phyloP scores from a whole-genome alignment of 2,329 filamentous ascomycete genomes.

The Coniochaeta sp. region DNA sequence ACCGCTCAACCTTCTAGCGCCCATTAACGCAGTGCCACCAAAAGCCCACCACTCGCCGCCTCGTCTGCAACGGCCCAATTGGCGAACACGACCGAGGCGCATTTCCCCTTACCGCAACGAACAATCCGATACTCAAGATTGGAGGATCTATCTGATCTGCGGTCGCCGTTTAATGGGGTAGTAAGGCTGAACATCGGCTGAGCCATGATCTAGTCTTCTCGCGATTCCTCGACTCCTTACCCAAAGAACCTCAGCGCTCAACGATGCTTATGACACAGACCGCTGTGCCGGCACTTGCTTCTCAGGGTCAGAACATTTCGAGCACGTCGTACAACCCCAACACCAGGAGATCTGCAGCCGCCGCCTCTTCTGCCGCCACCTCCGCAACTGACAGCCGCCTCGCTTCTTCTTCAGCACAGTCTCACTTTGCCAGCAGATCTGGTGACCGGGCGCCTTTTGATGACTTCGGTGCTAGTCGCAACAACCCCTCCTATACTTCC shows the following conservation, averaged over 20 bases:
- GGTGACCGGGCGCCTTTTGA: constrained; percentile 24
- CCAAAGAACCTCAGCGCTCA: constrained; percentile 21
- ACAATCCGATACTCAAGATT: background rate
- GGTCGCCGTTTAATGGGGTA: constrained; percentile 1
- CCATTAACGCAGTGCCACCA: constrained; percentile 5
- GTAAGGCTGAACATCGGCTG: constrained; percentile 6
- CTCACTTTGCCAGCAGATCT: constrained; percentile 13
- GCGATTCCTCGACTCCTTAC: constrained; percentile 9
- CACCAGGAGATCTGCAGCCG: constrained; percentile 8
- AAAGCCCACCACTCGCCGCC: background rate
- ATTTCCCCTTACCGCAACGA: background rate
- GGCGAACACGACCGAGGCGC: background rate
- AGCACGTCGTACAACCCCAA: constrained; percentile 26
- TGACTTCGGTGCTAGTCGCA: constrained; percentile 21
- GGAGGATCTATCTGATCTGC: background rate
- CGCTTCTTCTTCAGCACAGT: constrained; percentile 1
- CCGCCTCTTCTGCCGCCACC: background rate
- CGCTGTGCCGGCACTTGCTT: constrained; percentile 34
- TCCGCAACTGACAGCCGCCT: background rate
- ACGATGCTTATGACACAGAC: constrained; percentile 47
- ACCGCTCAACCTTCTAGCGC: constrained; percentile 17
- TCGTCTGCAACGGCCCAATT: constrained; percentile 1
- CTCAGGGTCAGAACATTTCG: constrained; percentile 28
- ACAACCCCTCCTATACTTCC: constrained; percentile 13
- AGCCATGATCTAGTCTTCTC: constrained; percentile 8